These are phyloP conservation scores for Tuber umbilicatum DNA, from an alignment of 495 filamentous ascomycete genomes.

Conservation along the genomic window DNA sequence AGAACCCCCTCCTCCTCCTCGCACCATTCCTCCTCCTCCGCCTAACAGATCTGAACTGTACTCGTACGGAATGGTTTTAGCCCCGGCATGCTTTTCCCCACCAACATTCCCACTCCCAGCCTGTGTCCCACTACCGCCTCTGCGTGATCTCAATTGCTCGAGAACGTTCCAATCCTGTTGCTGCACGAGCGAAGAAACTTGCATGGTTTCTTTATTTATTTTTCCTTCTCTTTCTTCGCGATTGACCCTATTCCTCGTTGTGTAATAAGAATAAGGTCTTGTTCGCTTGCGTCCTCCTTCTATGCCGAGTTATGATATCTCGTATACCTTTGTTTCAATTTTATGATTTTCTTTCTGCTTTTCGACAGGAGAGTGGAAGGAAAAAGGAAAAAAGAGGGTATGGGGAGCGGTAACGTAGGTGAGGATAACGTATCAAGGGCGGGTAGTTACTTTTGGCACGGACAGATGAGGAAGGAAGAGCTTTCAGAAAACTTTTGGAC, in stretches of 20 bases:
- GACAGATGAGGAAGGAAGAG: constrained; percentile 3
- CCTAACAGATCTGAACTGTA: constrained; percentile 15
- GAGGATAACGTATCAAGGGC: background rate
- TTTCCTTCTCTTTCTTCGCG: background rate
- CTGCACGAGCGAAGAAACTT: constrained; percentile 14
- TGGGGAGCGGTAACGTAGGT: background rate
- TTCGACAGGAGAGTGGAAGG: background rate
- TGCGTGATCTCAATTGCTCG: constrained; percentile 4
- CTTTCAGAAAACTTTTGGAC: constrained; percentile 4
- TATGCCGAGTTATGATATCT: background rate
- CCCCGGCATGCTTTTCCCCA: constrained; percentile 1
- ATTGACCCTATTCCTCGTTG: background rate
- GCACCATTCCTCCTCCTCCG: constrained; percentile 6
- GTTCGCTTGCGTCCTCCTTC: background rate
- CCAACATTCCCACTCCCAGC: background rate
- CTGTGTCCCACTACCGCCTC: background rate
- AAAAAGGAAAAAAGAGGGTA: background rate
- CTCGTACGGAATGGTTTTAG: constrained; percentile 5
- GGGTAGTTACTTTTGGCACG: background rate
- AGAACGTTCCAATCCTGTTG: constrained; percentile 1
- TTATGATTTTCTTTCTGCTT: background rate
- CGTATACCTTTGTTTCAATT: background rate
- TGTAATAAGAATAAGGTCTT: background rate
- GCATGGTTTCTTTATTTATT: background rate
- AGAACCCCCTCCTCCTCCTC: constrained; percentile 25